Evolutionary conservation across 2,329 filamentous ascomycete genomes (phyloP), one percentile per base, ranked within the genome.

Genomic region (Microsporum audouinii): DNA sequence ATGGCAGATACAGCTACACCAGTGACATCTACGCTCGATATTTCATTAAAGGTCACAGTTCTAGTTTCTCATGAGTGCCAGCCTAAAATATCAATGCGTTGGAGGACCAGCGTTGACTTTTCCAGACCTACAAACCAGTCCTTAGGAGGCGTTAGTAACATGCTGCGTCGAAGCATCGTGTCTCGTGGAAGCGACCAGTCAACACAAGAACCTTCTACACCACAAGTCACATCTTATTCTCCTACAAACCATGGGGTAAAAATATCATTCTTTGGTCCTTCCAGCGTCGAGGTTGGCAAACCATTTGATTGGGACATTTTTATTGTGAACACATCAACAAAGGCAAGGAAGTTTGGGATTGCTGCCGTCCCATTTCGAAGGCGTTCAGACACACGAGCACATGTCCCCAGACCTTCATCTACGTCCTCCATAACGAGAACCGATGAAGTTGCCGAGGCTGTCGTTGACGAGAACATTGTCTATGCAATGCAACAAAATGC

Each of bases 291-390:
- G 6, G 77, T 82, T n/a, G 80, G 80, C 10, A 73, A 78, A 41
- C 72, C 77, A 2, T 84, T 86, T 67, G 73, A 74, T 6, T 82
- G 83, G 78, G 73, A 77, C 43, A 73, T 85, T 2, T 82, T 85
- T 63, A 79, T 85, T 43, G 78, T 84, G 60, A 86, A 86, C 65
- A 78, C 79, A 10, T 84, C 81, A 12, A 70, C 73, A n/a, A 76
- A 77, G 57, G 67, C 75, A 23, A 77, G 81, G 2, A 81, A 81
- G 65, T 77, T 86, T 57, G 79, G 80, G 5, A 72, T 86, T 45
- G 70, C 81, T 23, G 78, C 79, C 1, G 75, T 84, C 14, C 78
- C 80, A 2, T 79, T 76, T 60, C 71, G 78, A 36, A 79, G 76
- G 66, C 72, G 75, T 57, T 69, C 74, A 1, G 72, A 74, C 56